phyloP scores from a whole-genome alignment of 331 rosid species.

The Prunus yedoensis region DNA sequence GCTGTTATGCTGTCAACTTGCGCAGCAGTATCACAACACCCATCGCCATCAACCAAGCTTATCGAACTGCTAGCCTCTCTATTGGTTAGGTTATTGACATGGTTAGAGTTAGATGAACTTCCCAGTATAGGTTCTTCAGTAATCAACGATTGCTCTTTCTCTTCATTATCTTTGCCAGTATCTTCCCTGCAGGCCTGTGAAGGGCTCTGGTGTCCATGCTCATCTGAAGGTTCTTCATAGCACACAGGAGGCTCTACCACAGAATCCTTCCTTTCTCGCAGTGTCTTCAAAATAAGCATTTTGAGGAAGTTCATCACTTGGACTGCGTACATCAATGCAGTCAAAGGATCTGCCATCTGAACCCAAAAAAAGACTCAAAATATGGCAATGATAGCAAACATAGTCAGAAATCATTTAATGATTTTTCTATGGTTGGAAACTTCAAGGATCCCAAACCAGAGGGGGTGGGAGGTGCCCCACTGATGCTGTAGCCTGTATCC shows the following conservation, averaged over 20 bases:
- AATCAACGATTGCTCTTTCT: slow-evolving; percentile 29
- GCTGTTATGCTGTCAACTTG: neutral
- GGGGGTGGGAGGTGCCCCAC: neutral
- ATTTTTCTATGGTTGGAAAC: neutral
- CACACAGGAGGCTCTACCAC: slow-evolving; percentile 44
- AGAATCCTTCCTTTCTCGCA: slow-evolving; percentile 60
- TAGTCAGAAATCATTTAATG: neutral
- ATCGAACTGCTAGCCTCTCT: slow-evolving; percentile 38
- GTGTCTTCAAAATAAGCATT: slow-evolving; percentile 62
- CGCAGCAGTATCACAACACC: slow-evolving; percentile 43
- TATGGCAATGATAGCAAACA: neutral
- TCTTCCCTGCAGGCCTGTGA: slow-evolving; percentile 39
- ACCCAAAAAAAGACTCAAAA: slow-evolving; percentile 14
- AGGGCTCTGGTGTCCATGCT: slow-evolving; percentile 48
- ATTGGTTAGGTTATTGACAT: slow-evolving; percentile 21
- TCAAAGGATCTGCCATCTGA: slow-evolving; percentile 93
- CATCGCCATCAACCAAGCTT: slow-evolving; percentile 35
- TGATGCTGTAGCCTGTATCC: neutral
- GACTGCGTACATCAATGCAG: slow-evolving; percentile 93
- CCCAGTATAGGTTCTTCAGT: slow-evolving; percentile 41
- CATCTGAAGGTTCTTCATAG: slow-evolving; percentile 49
- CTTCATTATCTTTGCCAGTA: slow-evolving; percentile 35
- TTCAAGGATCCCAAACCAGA: neutral
- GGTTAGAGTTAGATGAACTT: slow-evolving; percentile 23
- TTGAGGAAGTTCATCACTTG: slow-evolving; percentile 95